Evolutionary conservation across 75 land plant genomes (phyloP).

Genomic region (Pinus taeda): DNA sequence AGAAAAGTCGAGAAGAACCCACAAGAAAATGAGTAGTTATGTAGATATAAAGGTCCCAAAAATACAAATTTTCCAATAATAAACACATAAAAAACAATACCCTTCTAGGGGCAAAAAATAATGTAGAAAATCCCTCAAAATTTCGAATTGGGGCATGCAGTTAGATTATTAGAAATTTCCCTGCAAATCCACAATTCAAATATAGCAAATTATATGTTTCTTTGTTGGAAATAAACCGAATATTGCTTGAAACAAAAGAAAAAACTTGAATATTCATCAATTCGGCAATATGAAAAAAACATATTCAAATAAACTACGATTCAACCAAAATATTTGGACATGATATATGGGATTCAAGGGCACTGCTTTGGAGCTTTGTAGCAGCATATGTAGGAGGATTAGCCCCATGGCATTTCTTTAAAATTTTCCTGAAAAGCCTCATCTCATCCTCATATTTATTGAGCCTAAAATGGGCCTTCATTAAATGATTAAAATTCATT

Average conservation of each 20-base stretch:
- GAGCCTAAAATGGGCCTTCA: too few relatives aligned
- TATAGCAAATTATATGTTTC: not conserved
- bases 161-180: not conserved
- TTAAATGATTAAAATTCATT: too few relatives aligned
- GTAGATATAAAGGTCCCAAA: not conserved
- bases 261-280: not conserved
- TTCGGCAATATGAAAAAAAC: not conserved
- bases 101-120: not conserved
- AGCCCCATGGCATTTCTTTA: too few relatives aligned
- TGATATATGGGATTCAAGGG: not conserved
- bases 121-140: not conserved
- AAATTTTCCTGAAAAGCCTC: too few relatives aligned
- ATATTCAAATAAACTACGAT: not conserved
- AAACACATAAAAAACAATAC: not conserved
- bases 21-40: not conserved
- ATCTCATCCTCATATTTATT: too few relatives aligned
- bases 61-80: not conserved
- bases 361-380: not conserved
- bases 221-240: not conserved
- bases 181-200: not conserved
- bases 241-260: not conserved
- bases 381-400: too few relatives aligned
- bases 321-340: not conserved
- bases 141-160: not conserved
- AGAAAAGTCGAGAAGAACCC: not conserved